These are phyloP conservation scores for Geotrichum citri-aurantii DNA, from an alignment of 1,139 yeast genomes.

Conservation along the genomic window DNA sequence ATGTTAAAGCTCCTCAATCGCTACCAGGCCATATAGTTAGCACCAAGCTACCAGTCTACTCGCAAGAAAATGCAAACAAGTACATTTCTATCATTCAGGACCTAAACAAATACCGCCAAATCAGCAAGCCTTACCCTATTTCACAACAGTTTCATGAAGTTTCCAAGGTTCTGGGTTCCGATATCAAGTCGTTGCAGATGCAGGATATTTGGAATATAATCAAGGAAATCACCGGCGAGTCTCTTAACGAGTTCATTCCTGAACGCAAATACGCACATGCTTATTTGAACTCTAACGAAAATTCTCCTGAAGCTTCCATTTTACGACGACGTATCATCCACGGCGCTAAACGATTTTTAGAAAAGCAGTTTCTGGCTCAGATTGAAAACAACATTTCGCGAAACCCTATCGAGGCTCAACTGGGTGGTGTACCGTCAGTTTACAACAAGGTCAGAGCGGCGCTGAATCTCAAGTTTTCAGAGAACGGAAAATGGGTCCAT, in stretches of 20 bases:
- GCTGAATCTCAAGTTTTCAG: conserved; percentile 41
- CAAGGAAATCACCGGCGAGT: conserved; percentile 29
- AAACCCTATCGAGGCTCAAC: conserved; percentile 49
- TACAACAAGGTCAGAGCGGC: conserved; percentile 67
- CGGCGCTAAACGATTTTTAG: conserved; percentile 59
- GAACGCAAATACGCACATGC: conserved; percentile 46
- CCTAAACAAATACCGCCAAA: conserved; percentile 64
- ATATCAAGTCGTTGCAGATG: conserved; percentile 36
- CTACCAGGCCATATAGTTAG: conserved; percentile 21
- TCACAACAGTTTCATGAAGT: conserved; percentile 51
- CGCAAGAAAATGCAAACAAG: conserved; percentile 35
- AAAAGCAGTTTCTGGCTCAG: conserved; percentile 68
- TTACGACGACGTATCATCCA: conserved; percentile 48
- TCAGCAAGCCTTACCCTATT: conserved; percentile 45
- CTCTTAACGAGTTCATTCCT: conserved; percentile 31
- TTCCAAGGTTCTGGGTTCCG: conserved; percentile 28
- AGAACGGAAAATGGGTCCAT: conserved; percentile 46
- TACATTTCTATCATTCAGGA: conserved; percentile 69
- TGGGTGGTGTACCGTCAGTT: conserved; percentile 62
- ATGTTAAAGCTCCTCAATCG: conserved; percentile 28
- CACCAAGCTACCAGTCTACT: background rate
- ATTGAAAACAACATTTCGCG: conserved; percentile 68
- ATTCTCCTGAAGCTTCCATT: conserved; percentile 30
- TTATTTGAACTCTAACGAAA: conserved; percentile 25
- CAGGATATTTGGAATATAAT: conserved; percentile 38